Evolutionary conservation across 352 stramenopile species (phyloP).

Genomic region (Blastocystis sp.): DNA sequence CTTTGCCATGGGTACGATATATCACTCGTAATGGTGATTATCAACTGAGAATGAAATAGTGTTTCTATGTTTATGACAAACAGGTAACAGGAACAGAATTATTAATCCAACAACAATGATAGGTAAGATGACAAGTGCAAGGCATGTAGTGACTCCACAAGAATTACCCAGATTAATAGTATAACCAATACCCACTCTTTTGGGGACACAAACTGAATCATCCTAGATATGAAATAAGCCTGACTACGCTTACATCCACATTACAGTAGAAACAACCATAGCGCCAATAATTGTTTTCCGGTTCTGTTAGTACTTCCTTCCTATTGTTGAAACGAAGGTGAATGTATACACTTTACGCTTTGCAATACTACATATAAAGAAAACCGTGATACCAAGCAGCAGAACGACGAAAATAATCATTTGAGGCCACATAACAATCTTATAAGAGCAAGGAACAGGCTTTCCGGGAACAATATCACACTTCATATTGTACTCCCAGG

Average conservation of each 20-base stretch:
- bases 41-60: conserved; percentile 88
- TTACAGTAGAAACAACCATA: conserved; percentile 34
- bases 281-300: not conserved
- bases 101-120: not conserved
- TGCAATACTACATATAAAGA: not conserved
- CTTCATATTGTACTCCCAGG: conserved; percentile 64
- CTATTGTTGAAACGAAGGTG: not conserved
- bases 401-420: conserved; percentile 4
- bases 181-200: conserved; percentile 8
- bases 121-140: not conserved
- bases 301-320: not conserved
- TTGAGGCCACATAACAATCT: conserved; percentile 19
- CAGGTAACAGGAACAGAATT: not conserved
- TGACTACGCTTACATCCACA: not conserved
- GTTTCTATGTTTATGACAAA: conserved; percentile 19
- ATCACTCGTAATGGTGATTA: conserved; percentile 99
- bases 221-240: not conserved
- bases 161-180: conserved; percentile 56
- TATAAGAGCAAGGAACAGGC: conserved; percentile 29
- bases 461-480: conserved; percentile 37
- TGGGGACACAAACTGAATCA: conserved; percentile 25
- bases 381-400: not conserved
- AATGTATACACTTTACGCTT: not conserved
- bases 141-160: not conserved
- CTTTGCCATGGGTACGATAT: conserved; percentile 97